These are phyloP conservation scores for Trichodelitschia bisporula DNA, from an alignment of 495 filamentous ascomycete species.

Conservation along the genomic window DNA sequence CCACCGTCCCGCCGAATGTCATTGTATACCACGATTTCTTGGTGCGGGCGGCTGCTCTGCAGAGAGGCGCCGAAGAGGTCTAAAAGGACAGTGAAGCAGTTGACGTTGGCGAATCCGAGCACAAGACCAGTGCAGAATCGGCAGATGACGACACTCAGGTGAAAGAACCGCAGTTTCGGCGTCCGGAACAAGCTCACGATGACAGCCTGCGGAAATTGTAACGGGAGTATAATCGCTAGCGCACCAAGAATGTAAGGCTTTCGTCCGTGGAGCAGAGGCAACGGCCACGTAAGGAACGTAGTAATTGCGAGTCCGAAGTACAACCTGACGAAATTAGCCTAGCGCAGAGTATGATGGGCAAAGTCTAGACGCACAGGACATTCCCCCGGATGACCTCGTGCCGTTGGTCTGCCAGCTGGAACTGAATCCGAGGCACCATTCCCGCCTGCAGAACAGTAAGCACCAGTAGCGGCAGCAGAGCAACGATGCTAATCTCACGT, in stretches of 20 bases:
- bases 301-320: conserved; percentile 42
- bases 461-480: conserved; percentile 1
- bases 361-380: no score
- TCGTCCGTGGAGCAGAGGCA: conserved; percentile 50
- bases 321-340: conserved; percentile 17
- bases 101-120: conserved; percentile 53
- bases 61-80: conserved; percentile 53
- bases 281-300: conserved; percentile 44
- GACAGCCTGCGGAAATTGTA: conserved; percentile 51
- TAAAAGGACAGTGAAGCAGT: conserved; percentile 39
- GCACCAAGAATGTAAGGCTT: conserved; percentile 47
- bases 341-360: background rate
- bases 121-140: conserved; percentile 36
- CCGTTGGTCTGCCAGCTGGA: conserved; percentile 37
- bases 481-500: conserved; percentile 22
- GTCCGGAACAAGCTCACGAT: conserved; percentile 27
- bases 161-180: conserved; percentile 28
- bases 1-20: conserved; percentile 47
- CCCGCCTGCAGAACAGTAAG: no score
- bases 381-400: conserved; percentile 47
- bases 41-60: conserved; percentile 43
- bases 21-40: conserved; percentile 34
- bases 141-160: conserved; percentile 33
- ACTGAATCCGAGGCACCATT: conserved; percentile 49
- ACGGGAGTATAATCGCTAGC: conserved; percentile 37